Conservation (phyloP, 805 yeast species). For the Teunomyces panamensis region DNA sequence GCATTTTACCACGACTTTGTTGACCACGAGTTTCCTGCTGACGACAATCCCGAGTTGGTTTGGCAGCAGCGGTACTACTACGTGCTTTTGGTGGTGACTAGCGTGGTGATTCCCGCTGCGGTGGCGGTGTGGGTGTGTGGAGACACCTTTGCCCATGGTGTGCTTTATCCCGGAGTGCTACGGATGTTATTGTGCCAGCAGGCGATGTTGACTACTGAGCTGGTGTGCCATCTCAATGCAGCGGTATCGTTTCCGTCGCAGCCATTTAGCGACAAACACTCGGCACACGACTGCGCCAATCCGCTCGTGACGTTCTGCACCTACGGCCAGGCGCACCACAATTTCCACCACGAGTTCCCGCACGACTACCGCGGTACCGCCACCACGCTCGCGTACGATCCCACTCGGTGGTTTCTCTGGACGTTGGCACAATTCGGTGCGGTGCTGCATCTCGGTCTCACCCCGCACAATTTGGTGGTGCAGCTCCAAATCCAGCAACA, state of each 20-base stretch:
- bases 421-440: slow-evolving; percentile 50
- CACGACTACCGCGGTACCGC: slow-evolving; percentile 80
- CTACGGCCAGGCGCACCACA: slow-evolving; percentile 88
- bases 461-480: slow-evolving; percentile 68
- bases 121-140: slow-evolving; percentile 23
- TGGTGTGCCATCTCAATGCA: slow-evolving; percentile 69
- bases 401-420: slow-evolving; percentile 75
- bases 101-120: slow-evolving; percentile 28
- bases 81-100: slow-evolving; percentile 26
- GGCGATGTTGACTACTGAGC: slow-evolving; percentile 71
- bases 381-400: slow-evolving; percentile 76
- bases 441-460: slow-evolving; percentile 57
- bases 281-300: slow-evolving; percentile 64
- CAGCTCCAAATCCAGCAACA: slow-evolving; percentile 56
- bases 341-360: slow-evolving; percentile 95
- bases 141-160: slow-evolving; percentile 35
- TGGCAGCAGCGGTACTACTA: slow-evolving; percentile 36
- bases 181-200: slow-evolving; percentile 77
- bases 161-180: slow-evolving; percentile 70
- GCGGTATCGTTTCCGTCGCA: slow-evolving; percentile 66
- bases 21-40: slow-evolving; percentile 34
- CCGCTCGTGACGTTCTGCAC: slow-evolving; percentile 63
- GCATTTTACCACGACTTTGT: slow-evolving; percentile 32
- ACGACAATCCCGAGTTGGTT: slow-evolving; percentile 13
- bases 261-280: slow-evolving; percentile 53